Evolutionary conservation across 2,329 filamentous ascomycete species (phyloP), one percentile per base, ranked within the genome.

Genomic region (Trichoderma sp.): DNA sequence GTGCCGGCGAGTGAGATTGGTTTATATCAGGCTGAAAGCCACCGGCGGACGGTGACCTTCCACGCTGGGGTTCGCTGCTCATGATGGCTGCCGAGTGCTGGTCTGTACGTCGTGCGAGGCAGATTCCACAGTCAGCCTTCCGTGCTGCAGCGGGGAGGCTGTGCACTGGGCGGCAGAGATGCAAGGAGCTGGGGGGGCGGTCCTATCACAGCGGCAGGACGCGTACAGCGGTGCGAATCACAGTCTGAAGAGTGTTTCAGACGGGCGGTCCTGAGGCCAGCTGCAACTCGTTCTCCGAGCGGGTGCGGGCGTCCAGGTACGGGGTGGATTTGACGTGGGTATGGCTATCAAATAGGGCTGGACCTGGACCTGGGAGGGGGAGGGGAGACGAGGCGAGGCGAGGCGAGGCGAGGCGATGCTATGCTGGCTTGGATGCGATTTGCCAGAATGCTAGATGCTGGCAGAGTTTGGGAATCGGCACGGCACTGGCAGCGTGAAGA

Each of bases 1-100:
- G 87, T 79, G 89, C 89, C 77, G 89, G 88, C 77, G 90, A 91
- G 81, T 89, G 89, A 76, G 84, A 87, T 80, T 89, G 89, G 81
- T 87, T 92, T 91, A 92, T 91, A 90, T 89, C 86, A 84, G 84
- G 80, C 79, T 82, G 82, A 78, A 88, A 85, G 76, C 86, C 86
- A 74, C 85, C 85, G 79, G 85, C 84, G 78, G 90, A 91, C 76
- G 86, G 88, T 76, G 90, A 91, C 79, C 89, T 89, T 79, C 88
- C 88, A 80, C 78, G 80, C 75, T 82, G 82, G 77, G 76, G 77
- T 74, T 82, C 81, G 75, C 83, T 82, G 79, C 83, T 82, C 83
- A 84, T 84, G 77, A 77, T 79, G 77, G 76, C 77, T 73, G 67
- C 53, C 63, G 57, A 28, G 65, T 61, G 60, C 64, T 70, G 70